Conservation (phyloP, 2,329 filamentous ascomycete genomes). For the Diaporthe vaccinii region DNA sequence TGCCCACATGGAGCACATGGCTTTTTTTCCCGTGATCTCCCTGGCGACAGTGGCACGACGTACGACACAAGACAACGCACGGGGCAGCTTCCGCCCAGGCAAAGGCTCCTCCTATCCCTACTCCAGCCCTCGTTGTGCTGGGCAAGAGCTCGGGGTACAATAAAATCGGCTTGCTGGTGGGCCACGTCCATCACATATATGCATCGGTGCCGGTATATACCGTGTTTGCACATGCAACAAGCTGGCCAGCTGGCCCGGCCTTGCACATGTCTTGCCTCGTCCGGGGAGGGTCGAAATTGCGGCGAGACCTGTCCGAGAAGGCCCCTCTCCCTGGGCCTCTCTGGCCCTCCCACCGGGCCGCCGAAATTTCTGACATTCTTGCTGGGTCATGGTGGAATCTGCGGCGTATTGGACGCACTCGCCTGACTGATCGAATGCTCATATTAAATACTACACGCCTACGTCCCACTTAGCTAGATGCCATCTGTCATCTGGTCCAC, state of each 20-base stretch:
- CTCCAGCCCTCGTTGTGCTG: background rate
- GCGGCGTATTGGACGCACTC: conserved; percentile 26
- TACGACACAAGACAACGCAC: background rate
- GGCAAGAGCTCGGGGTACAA: background rate
- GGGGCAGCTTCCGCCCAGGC: background rate
- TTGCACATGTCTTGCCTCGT: conserved; percentile 9
- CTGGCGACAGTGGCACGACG: conserved; percentile 24
- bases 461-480: conserved; percentile 29
- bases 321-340: conserved; percentile 1
- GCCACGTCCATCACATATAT: background rate
- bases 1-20: conserved; percentile 19
- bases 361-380: conserved; percentile 32
- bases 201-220: conserved; percentile 14
- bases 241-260: background rate
- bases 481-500: conserved; percentile 32
- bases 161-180: background rate
- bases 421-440: conserved; percentile 27
- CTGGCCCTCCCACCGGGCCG: background rate
- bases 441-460: conserved; percentile 35
- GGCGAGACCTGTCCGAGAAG: conserved; percentile 24
- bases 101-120: background rate
- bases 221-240: background rate
- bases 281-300: conserved; percentile 20
- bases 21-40: conserved; percentile 23
- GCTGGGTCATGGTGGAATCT: conserved; percentile 31